Conservation (phyloP, 177 flowering plant species). For the Vitis hybrid region DNA sequence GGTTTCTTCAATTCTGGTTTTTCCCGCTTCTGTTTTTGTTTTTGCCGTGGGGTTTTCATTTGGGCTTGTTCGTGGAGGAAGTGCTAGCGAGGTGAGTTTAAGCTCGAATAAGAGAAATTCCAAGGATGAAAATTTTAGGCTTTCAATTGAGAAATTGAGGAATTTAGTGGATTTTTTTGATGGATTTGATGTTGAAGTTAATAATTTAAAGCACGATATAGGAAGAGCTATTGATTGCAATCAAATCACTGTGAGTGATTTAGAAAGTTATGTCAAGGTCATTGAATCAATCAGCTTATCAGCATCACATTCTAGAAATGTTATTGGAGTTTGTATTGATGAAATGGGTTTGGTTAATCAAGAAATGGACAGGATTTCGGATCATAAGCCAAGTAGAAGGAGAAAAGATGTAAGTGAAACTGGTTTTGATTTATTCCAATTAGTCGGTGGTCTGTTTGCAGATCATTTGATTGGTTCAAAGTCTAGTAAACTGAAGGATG, state of each 20-base stretch:
- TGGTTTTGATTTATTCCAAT: constrained; percentile 35
- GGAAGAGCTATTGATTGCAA: constrained; percentile 37
- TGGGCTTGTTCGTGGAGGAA: constrained; percentile 58
- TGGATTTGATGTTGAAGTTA: constrained; percentile 43
- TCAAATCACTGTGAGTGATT: constrained; percentile 40
- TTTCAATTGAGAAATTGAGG: constrained; percentile 44
- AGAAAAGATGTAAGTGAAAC: constrained; percentile 39
- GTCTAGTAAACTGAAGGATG: constrained; percentile 36
- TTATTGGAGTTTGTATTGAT: constrained; percentile 32
- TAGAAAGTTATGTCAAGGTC: constrained; percentile 39
- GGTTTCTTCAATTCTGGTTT: constrained; percentile 53
- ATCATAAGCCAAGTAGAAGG: constrained; percentile 39
- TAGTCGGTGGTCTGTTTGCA: constrained; percentile 46
- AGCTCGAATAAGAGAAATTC: constrained; percentile 27
- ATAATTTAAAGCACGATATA: constrained; percentile 39
- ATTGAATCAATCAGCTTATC: constrained; percentile 38
- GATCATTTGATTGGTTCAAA: constrained; percentile 30
- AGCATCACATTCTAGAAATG: constrained; percentile 31
- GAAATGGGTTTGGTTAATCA: constrained; percentile 18
- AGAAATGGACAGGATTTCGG: constrained; percentile 19
- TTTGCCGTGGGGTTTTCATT: constrained; percentile 71
- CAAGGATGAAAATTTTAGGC: constrained; percentile 38
- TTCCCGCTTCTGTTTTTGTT: constrained; percentile 71
- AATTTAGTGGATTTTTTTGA: constrained; percentile 37
- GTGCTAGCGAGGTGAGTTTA: constrained; percentile 18